phyloP scores from a whole-genome alignment of 2,329 filamentous ascomycete species.

The Byssochlamys sp. region DNA sequence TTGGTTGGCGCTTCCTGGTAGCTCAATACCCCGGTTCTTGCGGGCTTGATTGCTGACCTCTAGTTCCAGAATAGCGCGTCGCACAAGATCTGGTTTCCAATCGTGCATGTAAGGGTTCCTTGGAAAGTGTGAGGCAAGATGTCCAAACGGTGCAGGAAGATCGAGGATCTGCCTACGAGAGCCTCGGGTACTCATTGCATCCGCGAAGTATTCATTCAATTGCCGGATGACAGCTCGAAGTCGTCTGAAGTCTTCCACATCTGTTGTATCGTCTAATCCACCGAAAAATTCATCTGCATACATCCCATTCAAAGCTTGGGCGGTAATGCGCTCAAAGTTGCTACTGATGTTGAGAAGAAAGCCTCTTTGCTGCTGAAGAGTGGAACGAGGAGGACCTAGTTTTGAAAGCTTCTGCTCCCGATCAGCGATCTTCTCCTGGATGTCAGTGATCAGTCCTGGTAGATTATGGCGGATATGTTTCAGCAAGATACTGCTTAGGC shows the following conservation, averaged over 20 bases:
- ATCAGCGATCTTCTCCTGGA: neutral
- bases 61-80: too few relatives aligned
- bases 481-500: slow-evolving; percentile 29
- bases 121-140: too few relatives aligned
- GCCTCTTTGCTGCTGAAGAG: neutral
- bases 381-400: neutral
- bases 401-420: neutral
- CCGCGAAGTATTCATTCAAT: neutral
- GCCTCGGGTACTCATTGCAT: neutral
- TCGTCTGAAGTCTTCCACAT: slow-evolving; percentile 12
- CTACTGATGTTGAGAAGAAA: slow-evolving; percentile 23
- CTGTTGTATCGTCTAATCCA: slow-evolving; percentile 5
- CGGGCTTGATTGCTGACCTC: too few relatives aligned
- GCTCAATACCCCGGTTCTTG: too few relatives aligned
- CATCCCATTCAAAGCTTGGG: slow-evolving; percentile 31
- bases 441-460: neutral
- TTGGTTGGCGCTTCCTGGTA: too few relatives aligned
- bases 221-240: neutral
- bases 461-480: slow-evolving; percentile 10
- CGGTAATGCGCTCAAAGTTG: slow-evolving; percentile 29
- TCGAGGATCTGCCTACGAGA: neutral
- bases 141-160: too few relatives aligned
- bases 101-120: too few relatives aligned
- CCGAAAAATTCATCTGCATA: slow-evolving; percentile 36
- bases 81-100: too few relatives aligned